phyloP scores from a whole-genome alignment of 2,329 filamentous ascomycete species.

The Metarhizium sp. region DNA sequence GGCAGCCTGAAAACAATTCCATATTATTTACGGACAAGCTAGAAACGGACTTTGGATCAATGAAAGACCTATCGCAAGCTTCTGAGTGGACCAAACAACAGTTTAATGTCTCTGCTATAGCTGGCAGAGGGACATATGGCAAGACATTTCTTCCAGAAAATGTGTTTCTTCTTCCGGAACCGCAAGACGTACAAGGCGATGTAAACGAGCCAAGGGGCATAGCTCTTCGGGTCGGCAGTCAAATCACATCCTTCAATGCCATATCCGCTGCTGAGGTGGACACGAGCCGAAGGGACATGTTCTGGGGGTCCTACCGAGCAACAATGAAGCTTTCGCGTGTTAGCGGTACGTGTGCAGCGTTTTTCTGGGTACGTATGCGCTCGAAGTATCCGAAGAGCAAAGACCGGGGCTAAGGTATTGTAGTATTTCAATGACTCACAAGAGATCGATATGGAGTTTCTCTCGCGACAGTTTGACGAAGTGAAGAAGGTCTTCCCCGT shows the following conservation, averaged over 20 bases:
- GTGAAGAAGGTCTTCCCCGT: slow-evolving; percentile 45
- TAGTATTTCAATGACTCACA: slow-evolving; percentile 72
- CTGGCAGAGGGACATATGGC: slow-evolving; percentile 54
- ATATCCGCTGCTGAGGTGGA: slow-evolving; percentile 58
- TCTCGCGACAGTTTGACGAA: slow-evolving; percentile 54
- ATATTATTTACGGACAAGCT: slow-evolving; percentile 58
- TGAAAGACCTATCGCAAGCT: slow-evolving; percentile 36
- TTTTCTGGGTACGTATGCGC: slow-evolving; percentile 56
- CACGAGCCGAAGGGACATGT: slow-evolving; percentile 48
- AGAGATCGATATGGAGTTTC: slow-evolving; percentile 74
- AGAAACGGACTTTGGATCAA: slow-evolving; percentile 62
- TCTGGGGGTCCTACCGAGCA: slow-evolving; percentile 62
- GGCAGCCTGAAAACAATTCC: slow-evolving; percentile 24
- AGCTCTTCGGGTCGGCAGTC: slow-evolving; percentile 47
- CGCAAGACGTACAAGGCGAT: slow-evolving; percentile 14
- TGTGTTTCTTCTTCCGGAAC: slow-evolving; percentile 42
- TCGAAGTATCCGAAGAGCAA: not conserved
- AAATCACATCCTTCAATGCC: slow-evolving; percentile 33
- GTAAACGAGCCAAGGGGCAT: slow-evolving; percentile 31
- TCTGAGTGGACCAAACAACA: slow-evolving; percentile 57
- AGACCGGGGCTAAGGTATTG: not conserved
- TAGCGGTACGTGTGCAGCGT: slow-evolving; percentile 64
- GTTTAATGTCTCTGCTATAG: slow-evolving; percentile 53
- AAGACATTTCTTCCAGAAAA: slow-evolving; percentile 52
- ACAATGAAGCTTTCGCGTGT: slow-evolving; percentile 54